Evolutionary conservation across 192 early-diverging fungal species (phyloP).

Genomic region (Gigaspora rosea): DNA sequence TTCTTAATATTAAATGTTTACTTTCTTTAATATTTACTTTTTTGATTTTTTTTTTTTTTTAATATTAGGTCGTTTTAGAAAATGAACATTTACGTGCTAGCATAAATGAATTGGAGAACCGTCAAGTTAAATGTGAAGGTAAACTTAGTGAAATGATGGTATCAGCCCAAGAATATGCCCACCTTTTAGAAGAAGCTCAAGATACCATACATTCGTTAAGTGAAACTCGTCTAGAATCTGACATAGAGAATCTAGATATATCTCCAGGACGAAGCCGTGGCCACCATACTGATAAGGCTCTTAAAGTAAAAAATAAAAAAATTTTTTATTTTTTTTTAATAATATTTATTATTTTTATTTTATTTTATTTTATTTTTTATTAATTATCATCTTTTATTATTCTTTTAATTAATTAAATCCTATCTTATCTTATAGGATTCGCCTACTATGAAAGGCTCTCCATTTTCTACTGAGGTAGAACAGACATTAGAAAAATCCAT

Average conservation of each 20-base stretch:
- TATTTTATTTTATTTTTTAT: too few species aligned
- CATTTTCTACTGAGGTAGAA: slow-evolving; percentile 48
- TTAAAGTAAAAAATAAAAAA: slow-evolving; percentile 27
- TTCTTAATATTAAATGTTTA: background rate
- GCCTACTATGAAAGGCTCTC: slow-evolving; percentile 34
- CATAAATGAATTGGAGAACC: slow-evolving; percentile 56
- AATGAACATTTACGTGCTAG: slow-evolving; percentile 53
- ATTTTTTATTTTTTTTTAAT: background rate
- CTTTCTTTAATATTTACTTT: background rate
- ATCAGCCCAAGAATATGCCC: slow-evolving; percentile 60
- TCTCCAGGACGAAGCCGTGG: slow-evolving; percentile 34
- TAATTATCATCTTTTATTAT: background rate
- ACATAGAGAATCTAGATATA: slow-evolving; percentile 42
- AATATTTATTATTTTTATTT: background rate
- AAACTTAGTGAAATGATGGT: slow-evolving; percentile 57
- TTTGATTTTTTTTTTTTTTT: background rate
- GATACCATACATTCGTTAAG: slow-evolving; percentile 58
- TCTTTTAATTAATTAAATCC: too few species aligned
- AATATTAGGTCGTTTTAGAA: slow-evolving; percentile 46
- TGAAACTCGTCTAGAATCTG: slow-evolving; percentile 48
- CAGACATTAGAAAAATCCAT: slow-evolving; percentile 52
- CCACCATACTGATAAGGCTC: slow-evolving; percentile 14
- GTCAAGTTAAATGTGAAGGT: slow-evolving; percentile 56
- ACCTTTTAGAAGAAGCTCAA: slow-evolving; percentile 58
- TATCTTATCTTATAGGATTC: slow-evolving; percentile 40